Evolutionary conservation across 2,329 filamentous ascomycete genomes (phyloP).

Genomic region (Colletotrichum sp.): DNA sequence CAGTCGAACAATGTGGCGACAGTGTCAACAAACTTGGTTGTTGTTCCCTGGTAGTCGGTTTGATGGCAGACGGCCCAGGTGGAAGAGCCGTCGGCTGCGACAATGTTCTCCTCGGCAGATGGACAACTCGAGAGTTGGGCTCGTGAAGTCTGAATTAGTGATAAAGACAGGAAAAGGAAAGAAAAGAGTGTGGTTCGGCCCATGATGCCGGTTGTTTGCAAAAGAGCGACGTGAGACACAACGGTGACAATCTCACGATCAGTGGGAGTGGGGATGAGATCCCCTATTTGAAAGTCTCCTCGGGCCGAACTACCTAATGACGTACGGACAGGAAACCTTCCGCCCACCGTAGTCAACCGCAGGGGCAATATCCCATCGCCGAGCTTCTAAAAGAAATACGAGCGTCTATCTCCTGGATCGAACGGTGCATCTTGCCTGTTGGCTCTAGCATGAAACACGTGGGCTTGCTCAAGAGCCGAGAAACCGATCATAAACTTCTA

Average conservation of each 20-base stretch:
- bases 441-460: neutral
- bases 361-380: neutral
- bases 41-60: neutral
- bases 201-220: neutral
- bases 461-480: neutral
- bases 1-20: neutral
- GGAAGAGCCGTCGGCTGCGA: neutral
- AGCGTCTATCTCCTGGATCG: neutral
- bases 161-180: neutral
- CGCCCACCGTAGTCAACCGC: neutral
- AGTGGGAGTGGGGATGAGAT: neutral
- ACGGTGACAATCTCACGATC: neutral
- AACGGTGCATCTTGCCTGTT: neutral
- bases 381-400: neutral
- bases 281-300: neutral
- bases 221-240: neutral
- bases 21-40: neutral
- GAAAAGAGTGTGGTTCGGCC: neutral
- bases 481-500: neutral
- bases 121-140: neutral
- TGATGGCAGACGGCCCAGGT: neutral
- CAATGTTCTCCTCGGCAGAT: neutral
- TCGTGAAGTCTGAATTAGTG: neutral
- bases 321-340: neutral
- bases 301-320: neutral